Conservation (phyloP, 116 monocot species). For the Thalassia testudinum region DNA sequence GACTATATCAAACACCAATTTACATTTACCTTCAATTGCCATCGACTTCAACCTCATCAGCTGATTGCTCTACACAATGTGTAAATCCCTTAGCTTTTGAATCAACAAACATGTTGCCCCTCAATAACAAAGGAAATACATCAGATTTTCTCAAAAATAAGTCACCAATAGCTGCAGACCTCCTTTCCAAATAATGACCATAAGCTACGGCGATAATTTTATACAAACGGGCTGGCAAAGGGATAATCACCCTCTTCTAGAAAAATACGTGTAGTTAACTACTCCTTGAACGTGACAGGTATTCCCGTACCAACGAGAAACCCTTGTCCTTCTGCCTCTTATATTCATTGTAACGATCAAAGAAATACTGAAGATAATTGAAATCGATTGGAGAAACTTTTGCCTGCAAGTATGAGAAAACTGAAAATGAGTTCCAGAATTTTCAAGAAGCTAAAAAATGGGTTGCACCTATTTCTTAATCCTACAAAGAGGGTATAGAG, state of each 20-base stretch:
- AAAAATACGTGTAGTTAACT: neutral
- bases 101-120: neutral
- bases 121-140: neutral
- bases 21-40: too few species aligned
- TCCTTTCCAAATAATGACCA: too few species aligned
- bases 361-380: conserved; percentile 83
- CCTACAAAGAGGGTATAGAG: neutral
- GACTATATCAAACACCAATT: too few species aligned
- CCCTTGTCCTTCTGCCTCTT: conserved; percentile 68
- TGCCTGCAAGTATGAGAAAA: conserved; percentile 21
- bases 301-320: conserved; percentile 29
- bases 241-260: neutral
- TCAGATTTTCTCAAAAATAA: neutral
- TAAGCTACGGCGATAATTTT: too few species aligned
- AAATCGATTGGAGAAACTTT: conserved; percentile 83
- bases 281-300: conserved; percentile 17
- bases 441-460: neutral
- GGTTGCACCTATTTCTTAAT: too few species aligned
- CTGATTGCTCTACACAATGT: too few species aligned
- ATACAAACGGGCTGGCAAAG: neutral
- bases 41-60: too few species aligned
- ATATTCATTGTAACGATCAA: conserved; percentile 69
- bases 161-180: neutral
- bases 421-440: neutral
- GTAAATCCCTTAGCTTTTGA: too few species aligned